Evolutionary conservation across 768 basidiomycete genomes (phyloP), one percentile per base, ranked within the genome.

Genomic region (Postia placenta): DNA sequence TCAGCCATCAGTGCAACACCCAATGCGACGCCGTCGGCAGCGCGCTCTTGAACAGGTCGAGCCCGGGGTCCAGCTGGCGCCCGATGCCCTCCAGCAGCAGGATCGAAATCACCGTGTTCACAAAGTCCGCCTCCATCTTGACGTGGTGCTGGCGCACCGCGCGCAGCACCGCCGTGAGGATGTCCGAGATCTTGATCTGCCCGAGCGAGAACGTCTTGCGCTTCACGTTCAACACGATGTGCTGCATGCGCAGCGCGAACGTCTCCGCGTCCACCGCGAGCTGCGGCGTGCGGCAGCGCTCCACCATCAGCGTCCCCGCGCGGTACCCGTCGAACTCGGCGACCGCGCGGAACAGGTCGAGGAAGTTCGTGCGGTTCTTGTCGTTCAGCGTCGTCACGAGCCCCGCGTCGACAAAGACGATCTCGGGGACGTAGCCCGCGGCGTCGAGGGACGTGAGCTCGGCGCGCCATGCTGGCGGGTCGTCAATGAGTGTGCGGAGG

Each of bases 311-410:
- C 53, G 91, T 84, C 1, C 96, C 96, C 1, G 91, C 83, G 52
- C 83, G 86, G 67, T 98, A 98, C 0, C 96, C 96, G 63, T 99
- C 96, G 52, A 99, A 99, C 58, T 93, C 85, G 27, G 96, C 95
- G 28, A 99, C 79, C 3, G 95, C 92, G 47, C 87, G 84, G 72
- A 99, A 98, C 53, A 99, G 83, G 60, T 99, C 95, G 40, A 99
- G 78, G 65, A 99, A 99, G 68, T 99, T 97, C 50, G 75, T 72
- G 24, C 95, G 81, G 66, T 98, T 92, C n/a, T 64, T 71, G 2
- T 76, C 75, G 59, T 89, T 80, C 41, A 99, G 82, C 0, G 85
- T 85, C 2, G 94, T 98, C 45, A 95, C 85, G 24, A 99, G 80
- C 1, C 96, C 96, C 0, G 95, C 91, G 64, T 99, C 96, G 58